Evolutionary conservation across 1,139 yeast genomes (phyloP), one percentile per base, ranked within the genome.

Genomic region (Williopsis jadinii): DNA sequence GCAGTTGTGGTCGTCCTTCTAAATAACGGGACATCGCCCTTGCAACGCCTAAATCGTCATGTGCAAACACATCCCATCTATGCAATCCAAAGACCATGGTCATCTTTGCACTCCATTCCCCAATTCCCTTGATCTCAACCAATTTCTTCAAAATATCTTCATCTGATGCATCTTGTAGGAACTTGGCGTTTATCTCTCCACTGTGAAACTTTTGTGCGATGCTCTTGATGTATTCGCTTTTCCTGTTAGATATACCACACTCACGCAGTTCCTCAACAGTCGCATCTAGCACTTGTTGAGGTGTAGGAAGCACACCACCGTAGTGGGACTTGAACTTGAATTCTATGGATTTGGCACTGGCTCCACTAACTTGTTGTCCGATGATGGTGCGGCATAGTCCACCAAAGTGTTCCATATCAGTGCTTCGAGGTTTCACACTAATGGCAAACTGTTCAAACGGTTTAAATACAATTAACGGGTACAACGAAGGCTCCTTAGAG

Each of bases 91-190:
- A 86, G 15, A 82, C 59, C 13, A 84, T 64, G 62, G 87, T 88
- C 96, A 88, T 88, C 44, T 83, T 84, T 0, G 95, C 94, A 9
- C 90, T 79, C 97, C 97, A 88, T 1, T 78, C 75, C 0, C 97
- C 97, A 30, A 88, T 75, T 0, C 97, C 97, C 55, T 86, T 84
- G 42, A 87, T 65, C 34, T 66, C 60, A 1, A 78, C 77, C 41
- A 87, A 61, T 43, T 71, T 76, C 19, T 71, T 73, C 2, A 75
- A 66, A 3, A 85, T 67, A 29, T 71, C 82, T 3, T 67, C 68
- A 39, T 70, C 68, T 4, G 61, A 52, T 11, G 60, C 60, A 1
- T 39, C 52, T 11, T 50, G 44, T 50, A 71, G 74, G 49, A 75
- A 65, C 3, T 64, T 64, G n/a, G 64, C 59, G 0, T 76, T 57